Evolutionary conservation across 208 protist species (phyloP).

Genomic region (Angomonas deanei): DNA sequence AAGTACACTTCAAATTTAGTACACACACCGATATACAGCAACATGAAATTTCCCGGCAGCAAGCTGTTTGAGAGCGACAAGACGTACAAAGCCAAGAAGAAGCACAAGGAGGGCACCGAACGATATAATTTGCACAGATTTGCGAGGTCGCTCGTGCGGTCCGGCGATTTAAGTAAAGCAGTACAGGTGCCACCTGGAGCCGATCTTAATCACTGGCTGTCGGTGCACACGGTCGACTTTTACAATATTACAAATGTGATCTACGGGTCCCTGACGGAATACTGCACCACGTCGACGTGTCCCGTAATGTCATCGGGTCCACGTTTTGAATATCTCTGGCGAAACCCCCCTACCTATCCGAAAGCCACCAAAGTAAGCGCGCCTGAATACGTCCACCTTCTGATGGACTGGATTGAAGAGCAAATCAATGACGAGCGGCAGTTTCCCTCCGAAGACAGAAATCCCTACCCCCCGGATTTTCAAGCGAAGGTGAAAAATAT

Average conservation of each 20-base stretch:
- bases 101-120: slow-evolving; percentile 92
- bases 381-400: slow-evolving; percentile 96
- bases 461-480: slow-evolving; percentile 87
- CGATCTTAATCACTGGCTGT: slow-evolving; percentile 97
- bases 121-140: slow-evolving; percentile 95
- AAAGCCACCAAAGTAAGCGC: slow-evolving; percentile 94
- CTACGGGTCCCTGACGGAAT: slow-evolving; percentile 98
- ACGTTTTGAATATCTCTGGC: slow-evolving; percentile 97
- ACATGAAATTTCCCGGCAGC: slow-evolving; percentile 69
- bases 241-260: slow-evolving; percentile 99
- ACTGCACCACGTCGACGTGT: slow-evolving; percentile 95
- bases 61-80: slow-evolving; percentile 91
- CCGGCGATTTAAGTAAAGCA: slow-evolving; percentile 93
- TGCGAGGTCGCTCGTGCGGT: slow-evolving; percentile 69
- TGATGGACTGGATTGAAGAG: slow-evolving; percentile 98
- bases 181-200: slow-evolving; percentile 95
- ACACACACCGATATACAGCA: too few species aligned
- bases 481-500: slow-evolving; percentile 91
- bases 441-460: slow-evolving; percentile 93
- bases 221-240: slow-evolving; percentile 98
- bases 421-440: slow-evolving; percentile 95
- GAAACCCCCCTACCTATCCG: slow-evolving; percentile 93
- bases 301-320: slow-evolving; percentile 95
- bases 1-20: too few species aligned
- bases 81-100: slow-evolving; percentile 94